Evolutionary conservation across 179 eudicot genomes (phyloP).

Genomic region (Spergularia azorica): DNA sequence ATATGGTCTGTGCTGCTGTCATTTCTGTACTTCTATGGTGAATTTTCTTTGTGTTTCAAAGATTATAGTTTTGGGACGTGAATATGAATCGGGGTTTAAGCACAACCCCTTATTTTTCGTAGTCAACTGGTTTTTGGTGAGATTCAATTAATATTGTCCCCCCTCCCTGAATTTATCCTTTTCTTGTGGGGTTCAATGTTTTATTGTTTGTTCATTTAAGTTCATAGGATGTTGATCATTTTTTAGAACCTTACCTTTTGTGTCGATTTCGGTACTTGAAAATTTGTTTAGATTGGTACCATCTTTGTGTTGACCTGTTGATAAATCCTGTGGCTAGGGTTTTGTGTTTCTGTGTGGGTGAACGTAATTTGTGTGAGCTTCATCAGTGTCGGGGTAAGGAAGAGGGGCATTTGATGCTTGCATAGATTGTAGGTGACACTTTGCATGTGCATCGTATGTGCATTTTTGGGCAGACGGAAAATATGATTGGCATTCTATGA

Average conservation of each 20-base stretch:
- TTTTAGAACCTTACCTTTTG: background rate
- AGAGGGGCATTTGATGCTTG: background rate
- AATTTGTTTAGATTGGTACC: background rate
- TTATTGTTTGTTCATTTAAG: background rate
- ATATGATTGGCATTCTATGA: too few relatives aligned
- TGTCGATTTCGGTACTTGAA: background rate
- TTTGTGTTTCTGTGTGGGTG: too few relatives aligned
- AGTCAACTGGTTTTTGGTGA: background rate
- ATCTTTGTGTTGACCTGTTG: too few relatives aligned
- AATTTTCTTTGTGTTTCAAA: background rate
- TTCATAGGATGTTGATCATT: background rate
- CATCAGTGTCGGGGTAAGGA: background rate
- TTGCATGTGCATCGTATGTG: background rate
- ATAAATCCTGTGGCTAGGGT: too few relatives aligned
- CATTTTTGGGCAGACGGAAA: too few relatives aligned
- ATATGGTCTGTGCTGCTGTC: background rate
- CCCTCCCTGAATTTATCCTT: background rate
- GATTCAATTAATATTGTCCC: background rate
- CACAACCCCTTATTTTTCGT: too few relatives aligned
- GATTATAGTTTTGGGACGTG: conserved; percentile 6
- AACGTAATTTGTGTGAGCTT: background rate
- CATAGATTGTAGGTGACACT: background rate
- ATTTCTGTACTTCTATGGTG: background rate
- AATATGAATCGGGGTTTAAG: background rate
- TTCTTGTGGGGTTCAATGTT: background rate